phyloP scores from a whole-genome alignment of 1,284 basidiomycete species.

The Phellinidium pouzarii region DNA sequence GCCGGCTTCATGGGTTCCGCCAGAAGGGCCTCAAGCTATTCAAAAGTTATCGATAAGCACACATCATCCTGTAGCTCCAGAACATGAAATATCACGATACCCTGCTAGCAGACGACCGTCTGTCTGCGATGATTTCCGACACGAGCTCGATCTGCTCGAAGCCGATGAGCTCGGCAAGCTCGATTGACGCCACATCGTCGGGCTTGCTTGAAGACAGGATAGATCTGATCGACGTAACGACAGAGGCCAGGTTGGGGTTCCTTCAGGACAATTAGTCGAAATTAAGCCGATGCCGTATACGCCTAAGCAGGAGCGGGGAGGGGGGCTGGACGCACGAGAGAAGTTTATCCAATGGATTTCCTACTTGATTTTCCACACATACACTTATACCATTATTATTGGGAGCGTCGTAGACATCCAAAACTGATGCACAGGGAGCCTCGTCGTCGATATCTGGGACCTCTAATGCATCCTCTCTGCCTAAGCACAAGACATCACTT shows the following conservation, averaged over 20 bases:
- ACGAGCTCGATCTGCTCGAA: constrained; percentile 78
- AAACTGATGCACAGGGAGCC: constrained; percentile 25
- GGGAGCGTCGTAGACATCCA: constrained; percentile 22
- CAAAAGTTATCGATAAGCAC: neutral
- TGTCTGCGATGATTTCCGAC: constrained; percentile 32
- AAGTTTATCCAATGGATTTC: constrained; percentile 22
- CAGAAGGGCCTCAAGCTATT: constrained; percentile 10
- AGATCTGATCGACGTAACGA: constrained; percentile 27
- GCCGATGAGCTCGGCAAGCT: constrained; percentile 79
- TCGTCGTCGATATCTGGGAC: constrained; percentile 17
- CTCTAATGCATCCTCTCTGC: constrained; percentile 3
- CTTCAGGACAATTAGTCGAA: constrained; percentile 24
- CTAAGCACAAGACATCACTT: neutral
- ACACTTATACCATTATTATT: neutral
- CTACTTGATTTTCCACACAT: neutral
- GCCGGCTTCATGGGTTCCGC: constrained; percentile 5
- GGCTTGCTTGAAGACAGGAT: constrained; percentile 31
- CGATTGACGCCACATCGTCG: constrained; percentile 71
- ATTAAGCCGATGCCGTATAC: constrained; percentile 11
- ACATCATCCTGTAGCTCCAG: too few relatives aligned
- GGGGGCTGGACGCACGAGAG: constrained; percentile 30
- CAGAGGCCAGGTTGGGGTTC: constrained; percentile 27
- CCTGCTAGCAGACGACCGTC: constrained; percentile 8
- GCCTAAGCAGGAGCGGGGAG: constrained; percentile 1
- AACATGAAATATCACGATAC: neutral